Conservation (phyloP, 176 grass and related monocot genomes). For the Zoysia japonica region DNA sequence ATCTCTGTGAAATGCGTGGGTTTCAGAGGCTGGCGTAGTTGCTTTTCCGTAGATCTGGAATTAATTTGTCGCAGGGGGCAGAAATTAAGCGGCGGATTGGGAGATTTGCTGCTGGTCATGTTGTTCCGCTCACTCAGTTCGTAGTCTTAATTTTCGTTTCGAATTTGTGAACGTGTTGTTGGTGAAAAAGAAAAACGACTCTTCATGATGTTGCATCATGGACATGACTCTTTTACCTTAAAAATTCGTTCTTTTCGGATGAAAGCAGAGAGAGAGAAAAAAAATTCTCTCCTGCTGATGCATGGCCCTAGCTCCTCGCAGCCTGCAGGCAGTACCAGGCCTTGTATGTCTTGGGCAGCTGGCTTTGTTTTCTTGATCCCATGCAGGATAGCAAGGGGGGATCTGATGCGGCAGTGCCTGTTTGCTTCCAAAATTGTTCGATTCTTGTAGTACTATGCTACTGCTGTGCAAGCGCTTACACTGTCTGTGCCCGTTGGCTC, state of each 20-base stretch:
- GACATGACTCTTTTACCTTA: neutral
- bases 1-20: constrained; percentile 35
- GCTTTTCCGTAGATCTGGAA: constrained; percentile 38
- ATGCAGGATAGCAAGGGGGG: constrained; percentile 20
- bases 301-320: neutral
- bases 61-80: neutral
- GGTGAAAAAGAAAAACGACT: constrained; percentile 1
- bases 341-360: neutral
- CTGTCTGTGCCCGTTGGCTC: constrained; percentile 20
- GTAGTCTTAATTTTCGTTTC: neutral
- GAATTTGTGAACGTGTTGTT: neutral
- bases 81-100: neutral
- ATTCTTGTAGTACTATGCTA: constrained; percentile 8
- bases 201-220: constrained; percentile 9
- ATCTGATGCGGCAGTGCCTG: constrained; percentile 28
- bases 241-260: constrained; percentile 8
- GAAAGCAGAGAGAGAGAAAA: neutral
- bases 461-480: constrained; percentile 26
- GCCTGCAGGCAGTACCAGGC: constrained; percentile 1
- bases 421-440: constrained; percentile 31
- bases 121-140: neutral
- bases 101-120: neutral
- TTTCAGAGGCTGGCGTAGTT: neutral
- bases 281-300: neutral
- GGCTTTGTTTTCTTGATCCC: constrained; percentile 35